Evolutionary conservation across 768 basidiomycete species (phyloP), one percentile per base, ranked within the genome.

Genomic region (Lyophyllum shimeji): DNA sequence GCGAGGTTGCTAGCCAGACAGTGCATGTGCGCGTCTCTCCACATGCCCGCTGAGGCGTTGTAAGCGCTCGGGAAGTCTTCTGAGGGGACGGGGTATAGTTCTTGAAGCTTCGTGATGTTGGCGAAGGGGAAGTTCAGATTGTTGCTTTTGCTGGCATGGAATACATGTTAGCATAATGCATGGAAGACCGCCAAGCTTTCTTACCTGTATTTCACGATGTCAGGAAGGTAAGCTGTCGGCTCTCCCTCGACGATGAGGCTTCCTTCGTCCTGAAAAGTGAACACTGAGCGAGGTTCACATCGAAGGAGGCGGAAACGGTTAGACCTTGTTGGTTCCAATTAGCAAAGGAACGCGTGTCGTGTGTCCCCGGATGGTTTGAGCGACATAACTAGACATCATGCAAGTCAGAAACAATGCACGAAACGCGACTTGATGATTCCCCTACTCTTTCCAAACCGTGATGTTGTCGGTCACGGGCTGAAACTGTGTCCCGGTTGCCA

Each of bases 21-120:
- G 6, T 69, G 64, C 71, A 72, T 70, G 48, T 72, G 71, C 4
- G 71, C 71, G 43, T 70, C 71, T 44, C 69, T 59, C 71, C 68
- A 72, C 64, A 72, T 72, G 9, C 54, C 69, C 1, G 71, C 69
- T 3, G 68, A 63, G 4, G 71, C 71, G 50, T 72, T 70, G 60
- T 72, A 72, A 0, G 69, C 69, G 2, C 67, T 65, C 20, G 67
- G 67, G 55, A 67, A 72, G 17, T 59, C 62, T 23, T 25, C 39
- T 0, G 71, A 72, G 9, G 66, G 67, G 43, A 70, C 69, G 12
- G 67, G 64, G 44, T 70, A 69, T 52, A 57, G 57, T n/a, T 50
- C 46, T 56, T 70, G 53, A 9, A 71, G 59, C 4, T 53, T 37
- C 15, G 63, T 46, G 34, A 69, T 53, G 46, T 60, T 31, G 15